Conservation (phyloP, 1,284 basidiomycete species). For the Tausonia pullulans region DNA sequence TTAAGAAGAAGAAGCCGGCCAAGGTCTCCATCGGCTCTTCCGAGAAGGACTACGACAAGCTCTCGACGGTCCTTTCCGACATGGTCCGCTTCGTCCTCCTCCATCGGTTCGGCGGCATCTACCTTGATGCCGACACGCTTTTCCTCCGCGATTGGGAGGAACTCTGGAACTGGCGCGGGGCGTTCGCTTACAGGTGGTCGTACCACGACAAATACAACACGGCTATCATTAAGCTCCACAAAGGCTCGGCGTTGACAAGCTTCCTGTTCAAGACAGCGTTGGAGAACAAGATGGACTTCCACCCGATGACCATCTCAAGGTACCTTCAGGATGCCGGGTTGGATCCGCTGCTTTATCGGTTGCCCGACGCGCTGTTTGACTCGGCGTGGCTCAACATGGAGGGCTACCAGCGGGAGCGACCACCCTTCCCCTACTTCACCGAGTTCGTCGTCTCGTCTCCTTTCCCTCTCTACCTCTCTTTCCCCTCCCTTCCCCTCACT, state of each 20-base stretch:
- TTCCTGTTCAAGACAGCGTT: constrained; percentile 77
- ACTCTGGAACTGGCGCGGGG: constrained; percentile 74
- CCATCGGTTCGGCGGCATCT: constrained; percentile 73
- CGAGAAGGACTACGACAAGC: constrained; percentile 58
- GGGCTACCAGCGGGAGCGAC: constrained; percentile 65
- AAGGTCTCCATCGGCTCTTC: constrained; percentile 37
- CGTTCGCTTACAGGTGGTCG: constrained; percentile 78
- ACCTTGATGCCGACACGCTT: constrained; percentile 76
- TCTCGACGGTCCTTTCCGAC: constrained; percentile 73
- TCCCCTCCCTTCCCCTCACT: neutral
- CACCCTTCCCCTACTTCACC: constrained; percentile 71
- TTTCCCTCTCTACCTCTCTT: neutral
- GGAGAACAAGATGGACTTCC: constrained; percentile 73
- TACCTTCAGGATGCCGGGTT: constrained; percentile 68
- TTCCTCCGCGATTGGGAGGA: constrained; percentile 86
- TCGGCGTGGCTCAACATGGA: constrained; percentile 78
- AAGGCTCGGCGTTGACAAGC: constrained; percentile 63
- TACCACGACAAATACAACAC: constrained; percentile 73
- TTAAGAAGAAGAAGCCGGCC: constrained; percentile 23
- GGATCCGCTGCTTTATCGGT: constrained; percentile 56
- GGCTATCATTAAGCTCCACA: constrained; percentile 71
- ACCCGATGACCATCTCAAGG: constrained; percentile 68
- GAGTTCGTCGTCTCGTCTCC: constrained; percentile 42
- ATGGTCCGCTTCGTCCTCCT: constrained; percentile 78
- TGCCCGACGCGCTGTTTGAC: constrained; percentile 77